A percentile compares a stretch with the other conserved stretches of the same genome.
Evolutionary conservation across 2,329 filamentous ascomycete species (phyloP).

Genomic region (Ascochyta rabiei): DNA sequence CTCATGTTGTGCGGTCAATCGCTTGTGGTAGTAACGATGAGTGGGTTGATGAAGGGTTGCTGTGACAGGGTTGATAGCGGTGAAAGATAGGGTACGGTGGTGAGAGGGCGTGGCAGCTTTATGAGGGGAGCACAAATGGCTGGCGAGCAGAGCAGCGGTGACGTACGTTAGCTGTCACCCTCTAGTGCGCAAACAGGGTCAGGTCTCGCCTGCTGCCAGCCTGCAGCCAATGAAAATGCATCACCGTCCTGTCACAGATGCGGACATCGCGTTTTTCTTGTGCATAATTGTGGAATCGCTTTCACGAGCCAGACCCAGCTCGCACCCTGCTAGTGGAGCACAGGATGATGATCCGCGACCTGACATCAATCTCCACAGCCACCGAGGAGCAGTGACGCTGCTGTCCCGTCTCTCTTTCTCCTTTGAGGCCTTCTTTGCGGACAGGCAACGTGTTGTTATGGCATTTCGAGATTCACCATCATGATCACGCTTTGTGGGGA

Average conservation of each 20-base stretch:
- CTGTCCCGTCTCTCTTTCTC: neutral
- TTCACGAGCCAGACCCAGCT: constrained; percentile 19
- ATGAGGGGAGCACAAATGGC: constrained; percentile 36
- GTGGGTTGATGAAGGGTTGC: constrained; percentile 23
- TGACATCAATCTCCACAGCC: constrained; percentile 5
- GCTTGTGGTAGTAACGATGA: constrained; percentile 27
- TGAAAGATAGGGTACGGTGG: constrained; percentile 11
- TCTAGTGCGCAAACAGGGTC: constrained; percentile 25
- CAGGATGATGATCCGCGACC: constrained; percentile 8
- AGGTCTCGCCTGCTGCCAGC: constrained; percentile 17
- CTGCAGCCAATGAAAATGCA: constrained; percentile 30
- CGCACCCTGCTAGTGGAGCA: neutral
- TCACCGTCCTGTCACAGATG: constrained; percentile 16
- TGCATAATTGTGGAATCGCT: constrained; percentile 30
- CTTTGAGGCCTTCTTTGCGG: constrained; percentile 2
- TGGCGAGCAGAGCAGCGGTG: constrained; percentile 24
- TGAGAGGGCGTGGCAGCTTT: constrained; percentile 23
- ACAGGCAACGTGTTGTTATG: constrained; percentile 23
- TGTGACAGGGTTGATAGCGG: constrained; percentile 13
- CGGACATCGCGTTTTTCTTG: constrained; percentile 23
- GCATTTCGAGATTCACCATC: constrained; percentile 39
- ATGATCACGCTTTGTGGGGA: constrained; percentile 31
- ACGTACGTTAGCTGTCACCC: constrained; percentile 32
- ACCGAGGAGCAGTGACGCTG: constrained; percentile 1
- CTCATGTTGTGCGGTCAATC: constrained; percentile 66